Conservation (phyloP, 805 yeast genomes). For the Yarrowia sp. region DNA sequence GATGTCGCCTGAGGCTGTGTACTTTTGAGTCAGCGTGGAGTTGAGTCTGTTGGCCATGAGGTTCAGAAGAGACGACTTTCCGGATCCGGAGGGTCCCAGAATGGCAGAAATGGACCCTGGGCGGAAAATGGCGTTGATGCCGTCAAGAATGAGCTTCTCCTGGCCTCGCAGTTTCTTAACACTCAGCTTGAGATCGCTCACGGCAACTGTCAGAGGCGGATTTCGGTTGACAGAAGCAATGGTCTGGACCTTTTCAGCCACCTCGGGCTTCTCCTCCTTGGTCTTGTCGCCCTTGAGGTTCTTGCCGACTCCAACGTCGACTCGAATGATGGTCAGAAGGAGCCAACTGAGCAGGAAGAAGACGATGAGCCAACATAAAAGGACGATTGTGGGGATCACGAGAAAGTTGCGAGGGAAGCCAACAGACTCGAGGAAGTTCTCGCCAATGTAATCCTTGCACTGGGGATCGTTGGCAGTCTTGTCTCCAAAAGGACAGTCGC, state of each 20-base stretch:
- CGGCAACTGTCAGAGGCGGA: constrained; percentile 2
- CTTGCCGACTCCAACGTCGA: constrained; percentile 52
- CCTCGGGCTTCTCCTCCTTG: neutral
- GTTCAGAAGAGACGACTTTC: constrained; percentile 68
- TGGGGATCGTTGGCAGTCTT: constrained; percentile 34
- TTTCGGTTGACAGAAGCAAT: constrained; percentile 31
- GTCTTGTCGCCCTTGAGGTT: constrained; percentile 26
- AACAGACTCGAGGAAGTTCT: constrained; percentile 50
- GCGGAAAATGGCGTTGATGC: constrained; percentile 51
- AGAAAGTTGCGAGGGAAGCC: constrained; percentile 69
- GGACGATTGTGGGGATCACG: constrained; percentile 59
- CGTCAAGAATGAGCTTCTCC: constrained; percentile 44
- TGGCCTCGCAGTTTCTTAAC: constrained; percentile 30
- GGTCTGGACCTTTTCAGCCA: constrained; percentile 20
- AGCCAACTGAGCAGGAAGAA: constrained; percentile 51
- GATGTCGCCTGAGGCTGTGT: constrained; percentile 45
- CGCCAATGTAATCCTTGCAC: constrained; percentile 55
- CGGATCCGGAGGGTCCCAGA: constrained; percentile 81
- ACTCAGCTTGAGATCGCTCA: constrained; percentile 27
- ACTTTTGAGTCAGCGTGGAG: constrained; percentile 39
- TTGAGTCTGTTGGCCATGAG: constrained; percentile 58
- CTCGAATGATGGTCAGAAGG: constrained; percentile 49
- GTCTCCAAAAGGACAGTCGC: constrained; percentile 51
- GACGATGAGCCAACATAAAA: constrained; percentile 58
- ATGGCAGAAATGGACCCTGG: constrained; percentile 64